Conservation (phyloP, 305 asterid species). For the Fraxinus platypoda region DNA sequence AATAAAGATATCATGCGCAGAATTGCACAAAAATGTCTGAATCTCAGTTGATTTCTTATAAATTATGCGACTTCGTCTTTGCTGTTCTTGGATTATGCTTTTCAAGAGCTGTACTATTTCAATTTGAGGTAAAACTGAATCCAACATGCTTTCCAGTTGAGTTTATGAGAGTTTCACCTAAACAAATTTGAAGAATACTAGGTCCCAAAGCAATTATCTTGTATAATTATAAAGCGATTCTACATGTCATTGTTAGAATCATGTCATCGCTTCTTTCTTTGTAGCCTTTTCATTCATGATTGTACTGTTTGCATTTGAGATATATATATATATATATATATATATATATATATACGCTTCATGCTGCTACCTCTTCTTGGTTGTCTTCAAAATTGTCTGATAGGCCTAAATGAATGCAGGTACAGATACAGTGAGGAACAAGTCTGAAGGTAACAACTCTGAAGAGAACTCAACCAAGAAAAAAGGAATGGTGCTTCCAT, state of each 20-base stretch:
- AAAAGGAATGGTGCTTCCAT: conserved; percentile 93
- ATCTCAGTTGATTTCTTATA: neutral
- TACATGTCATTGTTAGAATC: neutral
- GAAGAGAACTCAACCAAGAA: conserved; percentile 28
- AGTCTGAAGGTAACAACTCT: neutral
- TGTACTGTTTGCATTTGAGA: neutral
- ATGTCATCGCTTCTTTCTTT: neutral
- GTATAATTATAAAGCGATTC: neutral
- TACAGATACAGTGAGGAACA: conserved; percentile 33
- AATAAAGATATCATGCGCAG: neutral
- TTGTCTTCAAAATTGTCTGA: conserved; percentile 7
- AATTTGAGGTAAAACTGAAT: neutral
- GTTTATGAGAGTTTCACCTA: neutral
- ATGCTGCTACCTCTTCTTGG: neutral
- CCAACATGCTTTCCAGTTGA: neutral
- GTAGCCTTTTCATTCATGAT: neutral
- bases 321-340: no score
- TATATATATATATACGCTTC: no score
- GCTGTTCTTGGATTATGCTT: neutral
- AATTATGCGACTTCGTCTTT: neutral
- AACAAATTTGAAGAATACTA: neutral
- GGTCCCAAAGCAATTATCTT: neutral
- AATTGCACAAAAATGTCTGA: neutral
- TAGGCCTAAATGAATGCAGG: conserved; percentile 38
- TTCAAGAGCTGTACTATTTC: neutral